These are phyloP conservation scores for Herpetomonas samuelpessoai DNA, from an alignment of 208 protist species.

Conservation along the genomic window DNA sequence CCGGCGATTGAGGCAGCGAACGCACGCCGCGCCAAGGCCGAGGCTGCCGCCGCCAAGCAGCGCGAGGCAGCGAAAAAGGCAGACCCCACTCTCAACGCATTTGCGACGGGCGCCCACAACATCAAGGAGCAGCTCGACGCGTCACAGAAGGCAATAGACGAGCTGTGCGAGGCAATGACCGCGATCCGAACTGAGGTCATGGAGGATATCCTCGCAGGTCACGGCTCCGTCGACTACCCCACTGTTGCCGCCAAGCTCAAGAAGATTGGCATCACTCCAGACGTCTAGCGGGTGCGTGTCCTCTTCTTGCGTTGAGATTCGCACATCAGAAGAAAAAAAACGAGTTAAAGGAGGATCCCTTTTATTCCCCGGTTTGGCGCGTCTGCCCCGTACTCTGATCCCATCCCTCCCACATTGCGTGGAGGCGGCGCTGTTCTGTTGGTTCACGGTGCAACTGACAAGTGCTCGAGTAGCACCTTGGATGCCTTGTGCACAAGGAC, in stretches of 20 bases:
- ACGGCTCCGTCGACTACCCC: slow-evolving; percentile 15
- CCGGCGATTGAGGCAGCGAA: slow-evolving; percentile 32
- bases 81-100: slow-evolving; percentile 26
- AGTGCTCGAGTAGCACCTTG: no score
- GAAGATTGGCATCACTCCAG: not conserved
- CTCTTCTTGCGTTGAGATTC: no score
- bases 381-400: no score
- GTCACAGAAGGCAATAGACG: slow-evolving; percentile 11
- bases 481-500: no score
- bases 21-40: slow-evolving; percentile 24
- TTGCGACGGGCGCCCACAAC: slow-evolving; percentile 7
- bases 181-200: slow-evolving; percentile 16
- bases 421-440: no score
- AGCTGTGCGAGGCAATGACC: slow-evolving; percentile 18
- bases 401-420: no score
- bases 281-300: no score
- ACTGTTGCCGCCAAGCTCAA: slow-evolving; percentile 1
- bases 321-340: no score
- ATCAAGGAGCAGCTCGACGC: slow-evolving; percentile 24
- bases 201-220: slow-evolving; percentile 9
- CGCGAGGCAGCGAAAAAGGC: slow-evolving; percentile 14
- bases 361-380: no score
- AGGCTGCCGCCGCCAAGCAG: slow-evolving; percentile 17
- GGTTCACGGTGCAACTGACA: no score
- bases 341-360: no score